Percentiles rank a stretch among this genome's conserved stretches.
These are phyloP conservation scores for Leccinum ochraceum DNA, from an alignment of 768 basidiomycete species.

Conservation along the genomic window DNA sequence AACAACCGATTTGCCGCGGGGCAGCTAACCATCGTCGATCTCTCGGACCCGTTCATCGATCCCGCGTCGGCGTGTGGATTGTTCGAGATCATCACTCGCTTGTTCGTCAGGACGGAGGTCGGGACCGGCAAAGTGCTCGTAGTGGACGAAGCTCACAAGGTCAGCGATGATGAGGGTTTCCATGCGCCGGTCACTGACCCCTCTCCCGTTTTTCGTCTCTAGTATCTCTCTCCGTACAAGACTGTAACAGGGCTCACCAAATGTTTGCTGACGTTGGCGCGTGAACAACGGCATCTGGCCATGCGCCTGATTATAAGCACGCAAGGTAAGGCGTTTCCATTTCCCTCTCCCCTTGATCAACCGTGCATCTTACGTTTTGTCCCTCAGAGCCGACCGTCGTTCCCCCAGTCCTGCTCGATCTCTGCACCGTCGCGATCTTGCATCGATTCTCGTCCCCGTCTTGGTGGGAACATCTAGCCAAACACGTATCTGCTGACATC, in stretches of 20 bases:
- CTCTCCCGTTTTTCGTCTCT: neutral
- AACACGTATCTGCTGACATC: slow-evolving; percentile 68
- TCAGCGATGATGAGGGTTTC: slow-evolving; percentile 18
- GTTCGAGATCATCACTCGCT: slow-evolving; percentile 66
- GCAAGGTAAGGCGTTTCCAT: slow-evolving; percentile 48
- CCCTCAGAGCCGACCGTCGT: slow-evolving; percentile 68
- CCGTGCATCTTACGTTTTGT: neutral
- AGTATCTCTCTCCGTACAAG: slow-evolving; percentile 60
- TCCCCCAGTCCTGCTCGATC: slow-evolving; percentile 63
- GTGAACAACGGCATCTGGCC: slow-evolving; percentile 70
- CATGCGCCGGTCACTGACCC: neutral
- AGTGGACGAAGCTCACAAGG: slow-evolving; percentile 79
- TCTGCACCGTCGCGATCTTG: slow-evolving; percentile 64
- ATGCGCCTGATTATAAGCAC: slow-evolving; percentile 77
- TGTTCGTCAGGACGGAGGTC: slow-evolving; percentile 63
- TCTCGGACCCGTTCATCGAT: slow-evolving; percentile 76
- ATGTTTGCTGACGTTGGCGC: slow-evolving; percentile 55
- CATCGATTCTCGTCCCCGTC: slow-evolving; percentile 76
- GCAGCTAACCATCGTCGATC: slow-evolving; percentile 65
- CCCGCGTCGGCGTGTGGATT: slow-evolving; percentile 63
- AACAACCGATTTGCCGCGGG: slow-evolving; percentile 52
- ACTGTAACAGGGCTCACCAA: slow-evolving; percentile 55
- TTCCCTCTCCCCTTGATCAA: neutral
- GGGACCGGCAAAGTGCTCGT: slow-evolving; percentile 67
- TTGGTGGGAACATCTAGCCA: slow-evolving; percentile 71